Evolutionary conservation across 2,329 filamentous ascomycete genomes (phyloP).

Genomic region (Coniochaeta hoffmannii): DNA sequence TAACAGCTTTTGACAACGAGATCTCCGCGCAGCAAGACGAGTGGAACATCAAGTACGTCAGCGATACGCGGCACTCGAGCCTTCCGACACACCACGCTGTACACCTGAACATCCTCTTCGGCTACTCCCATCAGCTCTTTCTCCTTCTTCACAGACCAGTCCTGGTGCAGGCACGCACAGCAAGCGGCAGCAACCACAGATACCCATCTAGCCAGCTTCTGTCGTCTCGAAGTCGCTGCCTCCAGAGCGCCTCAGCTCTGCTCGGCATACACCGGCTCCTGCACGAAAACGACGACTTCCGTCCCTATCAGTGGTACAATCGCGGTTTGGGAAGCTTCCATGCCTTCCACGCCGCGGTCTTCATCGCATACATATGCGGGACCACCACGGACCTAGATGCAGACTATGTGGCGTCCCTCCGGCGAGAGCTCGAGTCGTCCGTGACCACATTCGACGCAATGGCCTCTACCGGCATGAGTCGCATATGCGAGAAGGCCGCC

Average conservation of each 20-base stretch:
- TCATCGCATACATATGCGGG: conserved; percentile 1
- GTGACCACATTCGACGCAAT: neutral
- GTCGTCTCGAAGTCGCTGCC: neutral
- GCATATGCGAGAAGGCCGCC: conserved; percentile 2
- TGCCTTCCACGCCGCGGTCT: conserved; percentile 1
- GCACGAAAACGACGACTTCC: neutral
- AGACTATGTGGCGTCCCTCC: neutral
- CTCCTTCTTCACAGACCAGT: neutral
- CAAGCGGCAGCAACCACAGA: neutral
- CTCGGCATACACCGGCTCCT: neutral
- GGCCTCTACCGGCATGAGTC: neutral
- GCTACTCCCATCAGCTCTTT: conserved; percentile 1
- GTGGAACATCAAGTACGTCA: conserved; percentile 1
- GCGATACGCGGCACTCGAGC: conserved; percentile 1
- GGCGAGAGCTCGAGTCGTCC: neutral
- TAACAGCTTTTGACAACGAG: neutral
- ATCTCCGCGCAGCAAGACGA: conserved; percentile 1
- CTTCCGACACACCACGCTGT: neutral
- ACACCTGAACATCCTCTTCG: conserved; percentile 2
- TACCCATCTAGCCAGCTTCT: neutral
- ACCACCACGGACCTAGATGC: neutral
- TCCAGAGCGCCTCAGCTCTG: neutral
- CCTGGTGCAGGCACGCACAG: neutral
- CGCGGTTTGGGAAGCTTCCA: conserved; percentile 1
- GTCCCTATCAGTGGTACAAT: conserved; percentile 1